Conservation (phyloP, 192 early-diverging fungal genomes). For the Powellomyces hirtus region DNA sequence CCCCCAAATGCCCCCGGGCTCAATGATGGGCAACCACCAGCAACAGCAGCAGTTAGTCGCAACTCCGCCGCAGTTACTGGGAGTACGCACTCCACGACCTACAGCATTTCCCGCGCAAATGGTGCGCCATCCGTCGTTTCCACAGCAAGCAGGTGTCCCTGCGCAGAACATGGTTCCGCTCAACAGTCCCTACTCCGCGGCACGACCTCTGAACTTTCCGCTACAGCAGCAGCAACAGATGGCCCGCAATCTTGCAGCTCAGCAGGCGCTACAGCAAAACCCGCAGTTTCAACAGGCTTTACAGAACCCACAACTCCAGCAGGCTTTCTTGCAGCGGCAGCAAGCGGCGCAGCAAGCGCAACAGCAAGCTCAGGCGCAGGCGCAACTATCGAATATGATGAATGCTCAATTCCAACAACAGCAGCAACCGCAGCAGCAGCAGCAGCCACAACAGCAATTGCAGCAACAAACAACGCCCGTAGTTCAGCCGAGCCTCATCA, state of each 20-base stretch:
- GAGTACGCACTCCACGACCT: background rate
- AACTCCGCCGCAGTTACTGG: background rate
- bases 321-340: background rate
- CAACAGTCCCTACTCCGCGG: slow-evolving; percentile 1
- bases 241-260: background rate
- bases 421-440: background rate
- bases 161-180: background rate
- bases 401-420: background rate
- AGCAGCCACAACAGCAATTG: background rate
- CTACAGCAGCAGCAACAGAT: slow-evolving; percentile 12
- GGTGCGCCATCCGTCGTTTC: too few relatives aligned
- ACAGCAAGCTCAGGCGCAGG: background rate
- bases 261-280: background rate
- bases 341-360: background rate
- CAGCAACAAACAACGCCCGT: background rate
- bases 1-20: slow-evolving; percentile 6
- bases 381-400: background rate
- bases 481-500: background rate
- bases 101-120: too few relatives aligned
- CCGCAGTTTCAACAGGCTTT: slow-evolving; percentile 1
- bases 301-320: slow-evolving; percentile 8
- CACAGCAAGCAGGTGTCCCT: background rate
- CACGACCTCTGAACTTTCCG: too few relatives aligned
- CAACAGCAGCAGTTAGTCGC: background rate
- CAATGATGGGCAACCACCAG: background rate